A percentile compares a stretch with the other conserved stretches of the same genome.
These are phyloP conservation scores for Colletotrichum phormii DNA, from an alignment of 2,329 filamentous ascomycete species.

Conservation along the genomic window DNA sequence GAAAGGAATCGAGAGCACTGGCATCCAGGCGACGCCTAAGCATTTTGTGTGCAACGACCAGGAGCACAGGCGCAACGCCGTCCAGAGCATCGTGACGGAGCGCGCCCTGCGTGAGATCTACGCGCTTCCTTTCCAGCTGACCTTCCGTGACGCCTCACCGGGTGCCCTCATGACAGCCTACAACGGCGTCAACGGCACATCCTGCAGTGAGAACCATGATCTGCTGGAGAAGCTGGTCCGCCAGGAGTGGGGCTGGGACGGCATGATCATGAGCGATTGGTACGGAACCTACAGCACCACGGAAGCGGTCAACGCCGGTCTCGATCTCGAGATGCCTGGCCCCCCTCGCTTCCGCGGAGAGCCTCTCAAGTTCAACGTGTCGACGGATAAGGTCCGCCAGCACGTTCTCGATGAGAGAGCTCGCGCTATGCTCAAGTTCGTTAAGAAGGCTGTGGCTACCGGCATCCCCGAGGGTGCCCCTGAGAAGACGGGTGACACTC, in stretches of 20 bases:
- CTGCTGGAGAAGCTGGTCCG: conserved; percentile 64
- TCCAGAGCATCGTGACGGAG: conserved; percentile 65
- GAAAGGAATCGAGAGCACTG: conserved; percentile 66
- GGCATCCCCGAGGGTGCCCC: conserved; percentile 66
- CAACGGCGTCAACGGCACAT: conserved; percentile 68
- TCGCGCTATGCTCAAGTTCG: conserved; percentile 67
- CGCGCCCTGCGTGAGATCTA: conserved; percentile 70
- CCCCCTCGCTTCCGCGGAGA: conserved; percentile 64
- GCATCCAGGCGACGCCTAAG: conserved; percentile 68
- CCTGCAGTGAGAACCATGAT: conserved; percentile 65
- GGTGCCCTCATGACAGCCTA: conserved; percentile 70
- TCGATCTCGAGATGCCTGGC: conserved; percentile 72
- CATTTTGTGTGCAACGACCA: conserved; percentile 73
- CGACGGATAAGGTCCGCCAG: conserved; percentile 66
- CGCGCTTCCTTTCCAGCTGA: conserved; percentile 67
- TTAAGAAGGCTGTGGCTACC: conserved; percentile 66
- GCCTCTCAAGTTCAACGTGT: conserved; percentile 62
- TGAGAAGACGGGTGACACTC: conserved; percentile 67
- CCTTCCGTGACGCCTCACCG: conserved; percentile 62
- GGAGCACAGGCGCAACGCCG: conserved; percentile 67
- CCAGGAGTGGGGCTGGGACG: conserved; percentile 68
- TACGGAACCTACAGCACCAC: conserved; percentile 67
- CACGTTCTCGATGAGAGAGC: conserved; percentile 69
- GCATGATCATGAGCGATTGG: conserved; percentile 71
- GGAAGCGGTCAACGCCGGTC: conserved; percentile 61